Evolutionary conservation across 179 eudicot genomes (phyloP), one percentile per base, ranked within the genome.

Genomic region (Spinacia oleracea): DNA sequence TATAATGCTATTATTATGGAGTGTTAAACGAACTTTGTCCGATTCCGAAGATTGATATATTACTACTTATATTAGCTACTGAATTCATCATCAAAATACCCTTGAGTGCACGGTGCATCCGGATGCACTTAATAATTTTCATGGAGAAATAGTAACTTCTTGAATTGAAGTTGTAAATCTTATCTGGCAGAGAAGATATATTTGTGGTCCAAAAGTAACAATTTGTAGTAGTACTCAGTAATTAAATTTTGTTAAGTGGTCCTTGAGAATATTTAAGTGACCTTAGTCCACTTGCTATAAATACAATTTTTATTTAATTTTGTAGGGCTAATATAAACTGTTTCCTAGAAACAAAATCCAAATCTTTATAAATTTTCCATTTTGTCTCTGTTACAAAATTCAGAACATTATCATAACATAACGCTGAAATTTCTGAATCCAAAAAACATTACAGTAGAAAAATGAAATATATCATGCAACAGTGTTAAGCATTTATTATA

Each of bases 401-500:
- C 48, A 73, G 42, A 56, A 55, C 48, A 56, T 56, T 76, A 40
- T 42, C 68, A 78, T 58, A 32, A 70, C 40, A 25, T 35, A 31
- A 59, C 60, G 76, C 46, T 43, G 76, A 58, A 71, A 42, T 50
- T 25, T 71, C 72, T 79, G 81, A 72, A 79, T 11, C 18, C 77
- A 62, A 62, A 34, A 48, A 31, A 79, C 63, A 48, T 72, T n/a
- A 46, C 81, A 71, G 70, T 38, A 23, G 56, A 53, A 78, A 42
- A 20, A 50, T 25, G 21, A 34, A 10, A 27, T 11, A 31, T 58
- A 60, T 60, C 81, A 79, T 65, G 75, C 60, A 79, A 72, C 72
- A 63, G 81, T 72, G 81, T 71, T 32, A 72, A 79, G 77, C 77
- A 79, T 79, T 79, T 72, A 79, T 34, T 72, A 53, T 38, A 35